Evolutionary conservation across 2,329 filamentous ascomycete species (phyloP).

Genomic region (Diaporthe nobilis): DNA sequence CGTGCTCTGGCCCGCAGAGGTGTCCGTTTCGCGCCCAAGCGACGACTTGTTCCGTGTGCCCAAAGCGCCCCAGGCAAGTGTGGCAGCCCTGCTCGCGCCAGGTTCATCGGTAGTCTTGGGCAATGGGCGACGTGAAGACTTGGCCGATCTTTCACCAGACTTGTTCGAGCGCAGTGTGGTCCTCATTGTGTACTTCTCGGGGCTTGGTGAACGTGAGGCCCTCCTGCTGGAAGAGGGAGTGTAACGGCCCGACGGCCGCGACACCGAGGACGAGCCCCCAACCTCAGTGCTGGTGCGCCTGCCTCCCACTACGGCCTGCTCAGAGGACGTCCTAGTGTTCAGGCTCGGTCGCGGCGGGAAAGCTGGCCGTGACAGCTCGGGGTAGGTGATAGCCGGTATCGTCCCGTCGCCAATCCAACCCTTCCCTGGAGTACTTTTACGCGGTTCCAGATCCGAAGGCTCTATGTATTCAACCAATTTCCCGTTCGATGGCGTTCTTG

Average conservation of each 20-base stretch:
- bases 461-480: slow-evolving; percentile 39
- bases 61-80: slow-evolving; percentile 71
- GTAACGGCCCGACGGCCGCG: slow-evolving; percentile 37
- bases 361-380: slow-evolving; percentile 81
- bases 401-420: slow-evolving; percentile 86
- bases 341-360: slow-evolving; percentile 70
- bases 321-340: slow-evolving; percentile 68
- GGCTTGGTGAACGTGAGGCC: slow-evolving; percentile 65
- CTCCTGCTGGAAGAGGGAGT: slow-evolving; percentile 46
- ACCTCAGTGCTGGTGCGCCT: slow-evolving; percentile 43
- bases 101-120: slow-evolving; percentile 62
- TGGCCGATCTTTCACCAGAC: slow-evolving; percentile 58
- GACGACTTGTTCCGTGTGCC: slow-evolving; percentile 55
- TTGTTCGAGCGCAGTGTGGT: slow-evolving; percentile 70
- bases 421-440: slow-evolving; percentile 47
- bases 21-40: slow-evolving; percentile 43
- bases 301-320: slow-evolving; percentile 58
- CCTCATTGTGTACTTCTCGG: slow-evolving; percentile 73
- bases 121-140: slow-evolving; percentile 56
- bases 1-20: slow-evolving; percentile 14
- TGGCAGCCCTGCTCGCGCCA: slow-evolving; percentile 74
- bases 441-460: slow-evolving; percentile 42
- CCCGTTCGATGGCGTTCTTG: slow-evolving; percentile 43
- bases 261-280: slow-evolving; percentile 40
- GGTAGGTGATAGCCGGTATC: slow-evolving; percentile 84